Conservation (phyloP, 208 protist species). For the Trypanosoma brucei region DNA sequence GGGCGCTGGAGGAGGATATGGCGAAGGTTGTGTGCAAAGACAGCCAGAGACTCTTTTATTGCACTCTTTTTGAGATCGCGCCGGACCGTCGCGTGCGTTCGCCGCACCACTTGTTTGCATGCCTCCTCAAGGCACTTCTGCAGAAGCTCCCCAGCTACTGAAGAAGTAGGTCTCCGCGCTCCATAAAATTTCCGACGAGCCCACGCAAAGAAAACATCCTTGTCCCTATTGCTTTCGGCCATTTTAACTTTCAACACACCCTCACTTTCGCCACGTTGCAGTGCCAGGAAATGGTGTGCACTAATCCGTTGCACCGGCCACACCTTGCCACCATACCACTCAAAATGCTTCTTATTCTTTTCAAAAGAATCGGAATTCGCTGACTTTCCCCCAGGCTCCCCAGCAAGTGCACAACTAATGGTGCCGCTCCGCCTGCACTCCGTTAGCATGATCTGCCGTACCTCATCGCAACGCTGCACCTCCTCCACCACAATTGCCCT, state of each 20-base stretch:
- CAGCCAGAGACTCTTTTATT: conserved; percentile 60
- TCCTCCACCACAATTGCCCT: conserved; percentile 64
- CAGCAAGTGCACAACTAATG: conserved; percentile 34
- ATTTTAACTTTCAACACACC: conserved; percentile 63
- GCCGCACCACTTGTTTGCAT: conserved; percentile 42
- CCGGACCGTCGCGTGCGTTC: conserved; percentile 37
- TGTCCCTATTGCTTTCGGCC: conserved; percentile 15
- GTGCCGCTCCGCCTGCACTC: conserved; percentile 33
- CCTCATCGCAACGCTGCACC: conserved; percentile 48
- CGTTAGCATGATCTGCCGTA: conserved; percentile 35
- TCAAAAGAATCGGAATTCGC: conserved; percentile 47
- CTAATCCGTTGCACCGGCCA: conserved; percentile 40
- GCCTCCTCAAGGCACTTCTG: conserved; percentile 23
- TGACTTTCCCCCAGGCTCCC: conserved; percentile 50
- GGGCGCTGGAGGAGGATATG: conserved; percentile 81
- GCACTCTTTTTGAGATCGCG: conserved; percentile 73
- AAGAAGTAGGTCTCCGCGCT: conserved; percentile 9
- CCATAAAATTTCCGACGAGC: conserved; percentile 27
- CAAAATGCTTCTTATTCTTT: conserved; percentile 51
- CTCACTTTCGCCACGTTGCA: conserved; percentile 67
- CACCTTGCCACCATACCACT: conserved; percentile 48
- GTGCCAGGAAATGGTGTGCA: conserved; percentile 57
- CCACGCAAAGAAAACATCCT: conserved; percentile 36
- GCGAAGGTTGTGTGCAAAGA: conserved; percentile 78
- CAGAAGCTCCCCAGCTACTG: conserved; percentile 28